A percentile compares a stretch with the other conserved stretches of the same genome.
Conservation (phyloP, 495 filamentous ascomycete species). For the Aspergillus carlsbadensis region DNA sequence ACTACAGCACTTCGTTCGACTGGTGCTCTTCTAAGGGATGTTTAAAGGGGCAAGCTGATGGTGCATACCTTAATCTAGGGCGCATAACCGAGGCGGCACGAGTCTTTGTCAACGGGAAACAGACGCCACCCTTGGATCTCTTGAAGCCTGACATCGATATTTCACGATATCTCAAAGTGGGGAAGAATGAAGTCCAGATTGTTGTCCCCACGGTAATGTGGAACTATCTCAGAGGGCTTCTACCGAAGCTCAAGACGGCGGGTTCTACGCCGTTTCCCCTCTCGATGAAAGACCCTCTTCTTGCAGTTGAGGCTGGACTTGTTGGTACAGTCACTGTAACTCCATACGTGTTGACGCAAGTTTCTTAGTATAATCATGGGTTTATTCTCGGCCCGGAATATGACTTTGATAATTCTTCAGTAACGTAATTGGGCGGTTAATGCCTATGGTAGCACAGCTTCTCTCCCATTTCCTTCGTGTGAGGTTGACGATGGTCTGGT, state of each 20-base stretch:
- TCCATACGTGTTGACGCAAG: not conserved
- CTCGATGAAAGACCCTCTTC: no score
- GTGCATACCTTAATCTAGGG: not conserved
- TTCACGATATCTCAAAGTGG: not conserved
- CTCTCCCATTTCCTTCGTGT: conserved; percentile 19
- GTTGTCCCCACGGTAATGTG: not conserved
- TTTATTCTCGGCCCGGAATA: conserved; percentile 17
- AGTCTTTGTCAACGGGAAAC: not conserved
- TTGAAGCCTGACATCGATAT: not conserved
- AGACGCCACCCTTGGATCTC: not conserved
- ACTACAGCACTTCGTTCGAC: not conserved
- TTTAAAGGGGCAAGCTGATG: not conserved
- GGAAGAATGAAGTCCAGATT: not conserved
- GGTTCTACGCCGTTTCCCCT: not conserved
- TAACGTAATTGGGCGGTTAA: not conserved
- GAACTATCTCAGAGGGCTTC: not conserved
- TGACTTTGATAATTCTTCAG: not conserved
- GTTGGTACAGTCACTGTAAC: not conserved
- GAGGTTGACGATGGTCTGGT: conserved; percentile 21
- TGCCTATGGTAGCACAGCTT: conserved; percentile 13
- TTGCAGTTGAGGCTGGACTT: not conserved
- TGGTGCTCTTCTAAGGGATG: not conserved
- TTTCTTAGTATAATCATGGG: no score
- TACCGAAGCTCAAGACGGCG: not conserved
- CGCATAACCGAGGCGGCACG: no score